A percentile compares a stretch with the other conserved stretches of the same genome.
Evolutionary conservation across 225 moss, liverwort and hornwort species (phyloP).

Genomic region (Asterella californica): DNA sequence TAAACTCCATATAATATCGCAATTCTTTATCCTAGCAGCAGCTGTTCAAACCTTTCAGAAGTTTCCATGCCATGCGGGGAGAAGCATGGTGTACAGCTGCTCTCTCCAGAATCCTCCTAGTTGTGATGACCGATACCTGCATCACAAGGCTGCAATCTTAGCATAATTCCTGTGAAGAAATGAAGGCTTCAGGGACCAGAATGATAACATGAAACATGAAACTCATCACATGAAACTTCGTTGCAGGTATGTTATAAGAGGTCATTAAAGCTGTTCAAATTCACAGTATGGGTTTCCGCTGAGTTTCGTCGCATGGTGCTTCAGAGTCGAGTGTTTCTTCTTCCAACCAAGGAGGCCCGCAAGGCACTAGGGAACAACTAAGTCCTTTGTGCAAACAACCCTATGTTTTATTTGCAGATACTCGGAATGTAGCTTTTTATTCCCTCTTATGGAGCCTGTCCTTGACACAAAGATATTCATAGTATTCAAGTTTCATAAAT

Average conservation of each 20-base stretch:
- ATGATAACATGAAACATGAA: background rate
- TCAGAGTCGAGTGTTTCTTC: too few relatives aligned
- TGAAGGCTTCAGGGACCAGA: too few relatives aligned
- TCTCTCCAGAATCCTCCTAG: slow-evolving; percentile 85
- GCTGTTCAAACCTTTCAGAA: slow-evolving; percentile 67
- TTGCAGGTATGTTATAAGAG: background rate
- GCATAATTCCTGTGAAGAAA: background rate
- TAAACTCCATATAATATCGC: background rate
- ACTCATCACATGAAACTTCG: background rate
- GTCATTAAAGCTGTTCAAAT: background rate
- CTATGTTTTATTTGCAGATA: too few relatives aligned
- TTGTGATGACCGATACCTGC: slow-evolving; percentile 93
- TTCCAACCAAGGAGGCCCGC: too few relatives aligned
- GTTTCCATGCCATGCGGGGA: slow-evolving; percentile 89
- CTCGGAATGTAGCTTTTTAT: too few relatives aligned
- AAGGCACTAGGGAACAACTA: too few relatives aligned
- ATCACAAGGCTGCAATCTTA: background rate
- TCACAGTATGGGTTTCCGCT: too few relatives aligned
- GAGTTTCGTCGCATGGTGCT: too few relatives aligned
- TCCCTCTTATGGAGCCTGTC: too few relatives aligned
- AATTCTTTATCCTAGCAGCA: background rate
- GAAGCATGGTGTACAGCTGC: slow-evolving; percentile 63
- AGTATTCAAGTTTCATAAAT: too few relatives aligned
- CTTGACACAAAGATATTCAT: too few relatives aligned
- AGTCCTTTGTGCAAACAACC: too few relatives aligned